Base-by-base conservation (phyloP, 192 early-diverging fungal species). In the Dissophora ornata region DNA sequence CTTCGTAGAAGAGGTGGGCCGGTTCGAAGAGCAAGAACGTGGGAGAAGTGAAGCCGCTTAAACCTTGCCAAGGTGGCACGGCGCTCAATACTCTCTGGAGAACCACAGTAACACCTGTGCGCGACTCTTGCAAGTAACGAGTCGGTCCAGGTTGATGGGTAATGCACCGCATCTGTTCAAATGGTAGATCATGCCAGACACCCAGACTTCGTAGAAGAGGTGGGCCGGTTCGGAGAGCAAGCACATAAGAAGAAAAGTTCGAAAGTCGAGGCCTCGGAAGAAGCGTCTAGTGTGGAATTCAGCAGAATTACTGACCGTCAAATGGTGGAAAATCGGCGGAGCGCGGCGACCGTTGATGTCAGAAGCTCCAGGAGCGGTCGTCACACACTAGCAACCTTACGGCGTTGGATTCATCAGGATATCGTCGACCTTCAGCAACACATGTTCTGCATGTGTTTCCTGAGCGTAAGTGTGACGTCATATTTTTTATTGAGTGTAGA, bases 171-270 rank as follows among this genome's bases (percentile, higher is more conserved):
- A 47, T 22, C 49, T 51, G 49, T 51, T 51, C 49, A 51, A 28
- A 51, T 51, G 49, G 28, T 51, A 51, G 49, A 51, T 51, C 49
- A 51, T 45, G 18, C 44, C 44, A 45, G 44, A 45, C 44, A 45
- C 44, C 44, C n/a, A 45, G 44, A 55, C 29, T 55, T 55, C 53
- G 34, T 19, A 32, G 33, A 55, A 55, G 53, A 34, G n/a, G 49
- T 29, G 49, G 49, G 26, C 49, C 28, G 49, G 49, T 51, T 51
- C 7, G 49, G 26, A 45, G 44, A 45, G 15, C 44, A 45, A 45
- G 44, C 44, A 45, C 44, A 45, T 16, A 16, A 45, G n/a, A 45
- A 45, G 49, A 51, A 30, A 51, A 51, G 49, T 51, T 51, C 25
- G 49, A 51, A 51, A 45, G 10, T 16, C 44, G n/a, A 45, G 18